Base-by-base conservation (phyloP, 352 stramenopile species). In the Globisporangium viniferum region DNA sequence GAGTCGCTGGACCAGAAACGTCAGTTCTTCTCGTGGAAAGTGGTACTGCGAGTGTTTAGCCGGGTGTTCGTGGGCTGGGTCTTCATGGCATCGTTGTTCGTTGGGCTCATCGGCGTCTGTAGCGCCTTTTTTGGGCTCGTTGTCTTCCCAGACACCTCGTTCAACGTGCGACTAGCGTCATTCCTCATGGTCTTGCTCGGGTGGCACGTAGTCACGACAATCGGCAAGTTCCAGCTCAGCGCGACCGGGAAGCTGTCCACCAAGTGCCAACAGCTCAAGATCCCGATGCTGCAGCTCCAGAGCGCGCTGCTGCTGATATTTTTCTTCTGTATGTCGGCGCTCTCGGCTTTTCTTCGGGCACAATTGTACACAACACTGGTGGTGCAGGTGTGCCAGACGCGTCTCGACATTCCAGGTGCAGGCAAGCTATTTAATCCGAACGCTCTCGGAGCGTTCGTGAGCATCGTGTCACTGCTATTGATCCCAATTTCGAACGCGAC, bases 361-460 rank as follows among this genome's bases (percentile, higher is more conserved):
- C 86, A 94, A 64, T 70, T 92, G 18, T 93, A 91, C 72, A 84
- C 84, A 12, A 86, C 81, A 0, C 67, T 91, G 41, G 73, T 90
- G 44, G 72, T 88, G 22, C 86, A 94, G 59, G 74, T 79, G 1
- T 94, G 84, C 35, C 84, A 93, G 70, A 82, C 79, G 1, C 71
- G 66, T 10, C 70, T 81, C 4, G 66, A 70, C n/a, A 66, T 83
- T 29, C 73, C 78, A 20, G 72, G 78, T 20, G 70, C 61, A 10
- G 64, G 51, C 2, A 59, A 36, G 22, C 48, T 82, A 0, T 77
- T 86, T 31, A 71, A 89, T 46, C 83, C 81, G 5, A 80, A 87
- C 35, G 49, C 75, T 9, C 58, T 74, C n/a, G 69, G 69, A 3
- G 69, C 69, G n/a, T 18, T 74, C 8, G 59, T 62, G 3, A 72